These are phyloP conservation scores for Cokeromyces recurvatus DNA, from an alignment of 371 early-diverging fungal genomes.

Conservation along the genomic window DNA sequence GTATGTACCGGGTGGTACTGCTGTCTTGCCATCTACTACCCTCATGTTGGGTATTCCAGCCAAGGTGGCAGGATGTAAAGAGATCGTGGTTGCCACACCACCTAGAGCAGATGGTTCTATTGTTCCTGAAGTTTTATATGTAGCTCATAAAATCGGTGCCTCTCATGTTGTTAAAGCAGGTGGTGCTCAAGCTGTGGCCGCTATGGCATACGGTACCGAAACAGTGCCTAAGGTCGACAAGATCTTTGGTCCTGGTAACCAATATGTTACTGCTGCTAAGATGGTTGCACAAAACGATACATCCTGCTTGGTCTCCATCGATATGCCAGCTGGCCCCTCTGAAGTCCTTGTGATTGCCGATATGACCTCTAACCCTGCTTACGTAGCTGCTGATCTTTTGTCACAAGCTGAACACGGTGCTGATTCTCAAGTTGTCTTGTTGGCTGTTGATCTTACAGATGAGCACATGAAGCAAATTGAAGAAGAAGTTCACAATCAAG, in stretches of 20 bases:
- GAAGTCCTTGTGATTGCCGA: constrained; percentile 96
- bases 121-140: constrained; percentile 95
- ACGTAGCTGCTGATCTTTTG: constrained; percentile 92
- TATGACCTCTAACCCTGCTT: constrained; percentile 73
- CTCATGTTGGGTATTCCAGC: constrained; percentile 98
- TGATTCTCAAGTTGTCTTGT: constrained; percentile 94
- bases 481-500: constrained; percentile 77
- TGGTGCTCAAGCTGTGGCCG: constrained; percentile 98
- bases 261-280: constrained; percentile 98
- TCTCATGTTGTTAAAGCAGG: constrained; percentile 88
- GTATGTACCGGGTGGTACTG: constrained; percentile 98
- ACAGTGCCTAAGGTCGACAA: constrained; percentile 97
- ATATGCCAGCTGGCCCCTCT: constrained; percentile 98
- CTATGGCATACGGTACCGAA: constrained; percentile 96
- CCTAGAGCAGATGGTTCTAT: constrained; percentile 89
- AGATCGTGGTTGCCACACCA: constrained; percentile 96
- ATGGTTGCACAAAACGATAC: constrained; percentile 94
- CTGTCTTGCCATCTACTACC: constrained; percentile 92
- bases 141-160: constrained; percentile 96
- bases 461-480: constrained; percentile 71
- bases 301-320: constrained; percentile 89
- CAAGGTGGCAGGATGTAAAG: constrained; percentile 91
- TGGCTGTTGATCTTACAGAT: constrained; percentile 72
- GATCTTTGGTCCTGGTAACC: constrained; percentile 98
- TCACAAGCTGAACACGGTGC: constrained; percentile 97